phyloP scores from a whole-genome alignment of 2,329 filamentous ascomycete genomes.

The Myotisia sp. region DNA sequence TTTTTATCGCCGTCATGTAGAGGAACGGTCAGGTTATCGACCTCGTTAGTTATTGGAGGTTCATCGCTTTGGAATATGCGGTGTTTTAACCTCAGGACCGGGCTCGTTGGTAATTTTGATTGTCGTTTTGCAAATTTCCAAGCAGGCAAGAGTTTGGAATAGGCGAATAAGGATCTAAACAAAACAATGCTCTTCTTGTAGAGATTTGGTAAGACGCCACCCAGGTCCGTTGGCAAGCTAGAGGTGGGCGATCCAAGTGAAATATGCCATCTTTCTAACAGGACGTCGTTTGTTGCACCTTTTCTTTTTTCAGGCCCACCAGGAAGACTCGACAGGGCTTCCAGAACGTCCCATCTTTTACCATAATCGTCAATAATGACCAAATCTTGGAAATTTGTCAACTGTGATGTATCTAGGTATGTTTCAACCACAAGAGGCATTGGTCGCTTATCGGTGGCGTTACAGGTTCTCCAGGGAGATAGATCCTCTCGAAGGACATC shows the following conservation, averaged over 20 bases:
- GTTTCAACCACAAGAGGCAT: slow-evolving; percentile 80
- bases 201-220: slow-evolving; percentile 59
- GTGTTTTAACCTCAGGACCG: slow-evolving; percentile 59
- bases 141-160: slow-evolving; percentile 66
- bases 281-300: slow-evolving; percentile 46
- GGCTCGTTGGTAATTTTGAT: slow-evolving; percentile 52
- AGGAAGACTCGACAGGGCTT: slow-evolving; percentile 56
- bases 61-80: slow-evolving; percentile 54
- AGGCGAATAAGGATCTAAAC: slow-evolving; percentile 76
- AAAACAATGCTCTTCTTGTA: slow-evolving; percentile 97
- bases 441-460: slow-evolving; percentile 61
- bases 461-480: slow-evolving; percentile 64
- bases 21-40: slow-evolving; percentile 58
- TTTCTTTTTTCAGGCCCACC: slow-evolving; percentile 19
- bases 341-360: slow-evolving; percentile 82
- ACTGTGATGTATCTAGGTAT: slow-evolving; percentile 63
- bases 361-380: slow-evolving; percentile 79
- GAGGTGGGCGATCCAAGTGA: slow-evolving; percentile 48
- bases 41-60: slow-evolving; percentile 35
- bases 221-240: slow-evolving; percentile 34
- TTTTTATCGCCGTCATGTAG: slow-evolving; percentile 50
- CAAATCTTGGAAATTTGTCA: slow-evolving; percentile 73
- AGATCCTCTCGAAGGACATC: slow-evolving; percentile 74
- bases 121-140: slow-evolving; percentile 71
- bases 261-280: slow-evolving; percentile 83